Evolutionary conservation across 345 rosid species (phyloP).

Genomic region (Salix suchowensis): DNA sequence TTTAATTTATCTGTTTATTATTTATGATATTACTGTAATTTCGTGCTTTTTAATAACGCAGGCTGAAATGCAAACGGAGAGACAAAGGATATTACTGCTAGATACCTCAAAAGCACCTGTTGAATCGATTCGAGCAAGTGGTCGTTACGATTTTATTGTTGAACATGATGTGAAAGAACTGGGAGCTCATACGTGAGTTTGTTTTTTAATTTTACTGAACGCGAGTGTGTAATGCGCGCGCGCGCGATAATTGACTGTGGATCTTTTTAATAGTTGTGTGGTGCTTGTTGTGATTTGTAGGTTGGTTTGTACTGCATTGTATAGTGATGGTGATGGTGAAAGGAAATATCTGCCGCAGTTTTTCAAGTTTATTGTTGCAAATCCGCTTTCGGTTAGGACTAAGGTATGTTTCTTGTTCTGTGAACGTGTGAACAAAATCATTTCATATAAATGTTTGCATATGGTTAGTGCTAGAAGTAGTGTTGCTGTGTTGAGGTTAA

Average conservation of each 20-base stretch:
- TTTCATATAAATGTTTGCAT: too few species aligned
- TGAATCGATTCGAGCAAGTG: slow-evolving; percentile 76
- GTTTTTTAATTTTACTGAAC: not conserved
- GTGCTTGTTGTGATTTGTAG: slow-evolving; percentile 29
- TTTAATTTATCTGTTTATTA: not conserved
- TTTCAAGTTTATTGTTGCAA: slow-evolving; percentile 85
- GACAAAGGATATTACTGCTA: slow-evolving; percentile 77
- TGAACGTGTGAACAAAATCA: not conserved
- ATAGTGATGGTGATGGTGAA: slow-evolving; percentile 77
- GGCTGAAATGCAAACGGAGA: slow-evolving; percentile 98
- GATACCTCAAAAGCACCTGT: slow-evolving; percentile 88
- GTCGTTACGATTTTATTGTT: slow-evolving; percentile 91
- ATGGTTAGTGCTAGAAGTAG: not conserved
- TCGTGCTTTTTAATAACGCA: slow-evolving; percentile 12
- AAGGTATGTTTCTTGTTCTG: slow-evolving; percentile 44
- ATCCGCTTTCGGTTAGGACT: slow-evolving; percentile 89
- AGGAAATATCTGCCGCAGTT: slow-evolving; percentile 95
- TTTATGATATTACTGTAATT: not conserved
- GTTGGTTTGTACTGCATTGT: slow-evolving; percentile 90
- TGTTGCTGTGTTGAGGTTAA: not conserved
- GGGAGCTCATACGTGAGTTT: slow-evolving; percentile 86
- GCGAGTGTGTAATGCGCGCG: not conserved
- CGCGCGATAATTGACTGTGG: too few species aligned
- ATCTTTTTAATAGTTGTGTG: not conserved
- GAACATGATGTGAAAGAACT: slow-evolving; percentile 99